Evolutionary conservation across 1,284 basidiomycete genomes (phyloP), one percentile per base, ranked within the genome.

Genomic region (Exsudoporus floridanus): DNA sequence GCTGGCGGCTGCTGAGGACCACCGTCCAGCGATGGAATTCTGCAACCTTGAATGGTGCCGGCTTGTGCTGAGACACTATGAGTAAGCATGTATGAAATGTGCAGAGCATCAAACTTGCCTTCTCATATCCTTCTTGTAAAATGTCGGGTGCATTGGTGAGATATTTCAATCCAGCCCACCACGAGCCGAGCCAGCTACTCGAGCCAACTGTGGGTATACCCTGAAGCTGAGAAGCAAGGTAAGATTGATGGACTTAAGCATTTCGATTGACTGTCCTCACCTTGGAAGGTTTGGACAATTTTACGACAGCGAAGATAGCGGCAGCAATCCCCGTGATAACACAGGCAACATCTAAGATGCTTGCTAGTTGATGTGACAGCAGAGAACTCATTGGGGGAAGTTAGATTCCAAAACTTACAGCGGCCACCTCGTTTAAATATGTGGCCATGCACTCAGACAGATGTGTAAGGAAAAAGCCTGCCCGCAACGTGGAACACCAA

Each of bases 1-100:
- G 39, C 0, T 65, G 57, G 0, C 55, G 64, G 5, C 63, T 71
- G 25, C 60, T 71, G 2, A 77, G 53, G 25, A 80, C 38, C 14
- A 81, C 67, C 0, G 69, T 16, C 38, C 38, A 39, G 10, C 23
- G 38, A 9, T n/a, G 13, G 21, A 16, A 23, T 25, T 25, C 23
- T 25, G 38, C 38, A n/a, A 39, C 38, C 38, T 39, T 39, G 23
- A 39, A 39, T 6, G 38, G 38, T 7, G 23, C 38, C 18, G 25
- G n/a, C 16, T 40, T 40, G 25, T 40, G 23, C 39, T 40, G 23
- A 9, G 27, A 27, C n/a, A 27, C 6, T 25, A 9, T 27, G 27
- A 40, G 25, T n/a, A 5, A 8, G 16, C n/a, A 12, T 18, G 10
- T 23, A 16, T 12, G 16, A 12, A 10, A 10, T 28, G 27, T 3